Evolutionary conservation across 805 yeast genomes (phyloP), one percentile per base, ranked within the genome.

Genomic region (Monosporozyma siamensis): DNA sequence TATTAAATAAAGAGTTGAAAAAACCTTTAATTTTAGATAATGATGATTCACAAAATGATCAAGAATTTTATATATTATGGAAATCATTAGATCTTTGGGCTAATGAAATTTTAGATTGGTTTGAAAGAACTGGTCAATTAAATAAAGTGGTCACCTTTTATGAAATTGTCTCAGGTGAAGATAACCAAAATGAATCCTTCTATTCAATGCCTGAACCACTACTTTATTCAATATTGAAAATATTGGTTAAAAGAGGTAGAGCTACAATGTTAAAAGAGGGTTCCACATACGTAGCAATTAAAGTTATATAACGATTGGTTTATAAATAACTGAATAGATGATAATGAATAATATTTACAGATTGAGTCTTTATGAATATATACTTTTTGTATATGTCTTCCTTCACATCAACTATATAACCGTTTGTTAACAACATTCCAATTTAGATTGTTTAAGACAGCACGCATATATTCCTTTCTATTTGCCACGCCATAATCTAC

Each of bases 401-500:
- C 23, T 21, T 20, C 9, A 14, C 6, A n/a, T n/a, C 23, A 21
- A 22, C 58, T 50, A 44, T 49, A 69, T 18, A 68, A 54, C 54
- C 75, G 65, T 34, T 55, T 56, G 48, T 76, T 78, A 24, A 82
- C 72, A 32, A 80, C 79, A 40, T 77, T 72, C 98, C 98, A 92
- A 65, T 90, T 80, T 46, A 89, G 73, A 50, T 86, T 71, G 41
- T 78, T 74, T 78, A 95, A 80, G 56, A 80, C 79, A 48, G 80
- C 80, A 47, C 75, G 75, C 50, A 92, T 71, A 63, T 83, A 92
- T 41, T 73, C 69, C 35, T 74, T 68, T 66, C 81, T 82, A 20
- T 92, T 94, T 18, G 53, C 58, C 40, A 85, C 72, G 38, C 97
- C 95, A 64, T 81, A 90, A 63, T 92, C 97, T 22, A 74, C 67